Conservation (phyloP, 352 stramenopile species). For the Globisporangium takayamanum region DNA sequence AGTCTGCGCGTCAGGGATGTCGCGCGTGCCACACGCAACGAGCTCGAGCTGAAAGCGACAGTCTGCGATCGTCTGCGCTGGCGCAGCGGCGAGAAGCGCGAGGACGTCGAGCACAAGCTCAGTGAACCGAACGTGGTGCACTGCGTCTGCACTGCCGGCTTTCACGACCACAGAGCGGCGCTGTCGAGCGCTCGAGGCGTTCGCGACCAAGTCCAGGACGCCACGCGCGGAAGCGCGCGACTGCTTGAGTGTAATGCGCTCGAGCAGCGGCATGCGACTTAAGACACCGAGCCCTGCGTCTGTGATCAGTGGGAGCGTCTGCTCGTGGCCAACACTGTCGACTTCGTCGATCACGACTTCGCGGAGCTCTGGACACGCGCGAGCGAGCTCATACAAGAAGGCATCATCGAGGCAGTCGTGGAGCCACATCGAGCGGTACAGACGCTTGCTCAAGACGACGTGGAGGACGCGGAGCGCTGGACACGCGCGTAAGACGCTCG, state of each 20-base stretch:
- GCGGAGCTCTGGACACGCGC: conserved; percentile 1
- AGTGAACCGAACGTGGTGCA: conserved; percentile 1
- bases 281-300: conserved; percentile 4
- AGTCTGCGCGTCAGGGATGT: neutral
- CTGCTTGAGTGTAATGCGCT: conserved; percentile 9
- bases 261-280: neutral
- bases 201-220: conserved; percentile 1
- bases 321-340: neutral
- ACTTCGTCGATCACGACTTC: conserved; percentile 8
- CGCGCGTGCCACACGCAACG: neutral
- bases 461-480: conserved; percentile 12
- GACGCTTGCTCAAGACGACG: conserved; percentile 7
- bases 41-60: conserved; percentile 7
- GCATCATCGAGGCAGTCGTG: conserved; percentile 3
- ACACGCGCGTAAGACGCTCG: conserved; percentile 3
- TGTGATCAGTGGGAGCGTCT: conserved; percentile 2
- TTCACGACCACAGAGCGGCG: conserved; percentile 2
- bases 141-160: neutral
- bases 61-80: neutral
- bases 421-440: conserved; percentile 1
- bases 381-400: neutral
- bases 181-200: neutral
- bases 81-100: neutral
- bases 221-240: neutral
- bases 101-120: conserved; percentile 2